These are phyloP conservation scores for Calvatia gigantea DNA, from an alignment of 768 basidiomycete species.

Conservation along the genomic window DNA sequence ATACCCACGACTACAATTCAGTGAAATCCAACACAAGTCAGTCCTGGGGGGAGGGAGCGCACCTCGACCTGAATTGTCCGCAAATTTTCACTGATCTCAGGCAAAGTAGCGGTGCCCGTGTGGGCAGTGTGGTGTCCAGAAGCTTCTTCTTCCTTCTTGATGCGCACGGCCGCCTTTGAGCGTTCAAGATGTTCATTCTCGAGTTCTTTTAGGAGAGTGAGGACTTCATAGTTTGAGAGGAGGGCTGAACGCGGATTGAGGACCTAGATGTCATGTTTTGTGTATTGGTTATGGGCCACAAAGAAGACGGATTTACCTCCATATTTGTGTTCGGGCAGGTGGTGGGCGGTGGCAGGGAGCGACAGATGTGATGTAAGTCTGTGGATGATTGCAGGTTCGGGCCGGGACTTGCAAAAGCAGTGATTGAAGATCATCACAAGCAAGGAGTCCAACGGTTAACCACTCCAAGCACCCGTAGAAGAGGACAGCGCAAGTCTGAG, in stretches of 20 bases:
- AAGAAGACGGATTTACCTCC: too few relatives aligned
- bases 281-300: neutral
- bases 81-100: constrained; percentile 73
- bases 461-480: too few relatives aligned
- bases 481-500: too few relatives aligned
- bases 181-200: constrained; percentile 70
- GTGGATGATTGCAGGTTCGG: too few relatives aligned
- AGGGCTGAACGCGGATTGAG: constrained; percentile 72
- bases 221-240: constrained; percentile 86
- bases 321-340: too few relatives aligned
- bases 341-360: too few relatives aligned
- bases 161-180: constrained; percentile 63
- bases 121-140: constrained; percentile 25
- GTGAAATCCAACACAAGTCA: neutral
- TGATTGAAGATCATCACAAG: too few relatives aligned
- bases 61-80: constrained; percentile 87
- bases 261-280: constrained; percentile 41
- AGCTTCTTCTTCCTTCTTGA: constrained; percentile 75
- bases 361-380: too few relatives aligned
- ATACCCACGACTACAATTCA: constrained; percentile 10
- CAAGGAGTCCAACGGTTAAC: too few relatives aligned
- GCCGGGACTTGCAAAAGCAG: too few relatives aligned
- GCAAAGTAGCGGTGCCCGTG: constrained; percentile 23
- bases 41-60: constrained; percentile 17
- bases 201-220: constrained; percentile 70